Base-by-base conservation (phyloP, 805 yeast genomes). In the Candida sithepensis region DNA sequence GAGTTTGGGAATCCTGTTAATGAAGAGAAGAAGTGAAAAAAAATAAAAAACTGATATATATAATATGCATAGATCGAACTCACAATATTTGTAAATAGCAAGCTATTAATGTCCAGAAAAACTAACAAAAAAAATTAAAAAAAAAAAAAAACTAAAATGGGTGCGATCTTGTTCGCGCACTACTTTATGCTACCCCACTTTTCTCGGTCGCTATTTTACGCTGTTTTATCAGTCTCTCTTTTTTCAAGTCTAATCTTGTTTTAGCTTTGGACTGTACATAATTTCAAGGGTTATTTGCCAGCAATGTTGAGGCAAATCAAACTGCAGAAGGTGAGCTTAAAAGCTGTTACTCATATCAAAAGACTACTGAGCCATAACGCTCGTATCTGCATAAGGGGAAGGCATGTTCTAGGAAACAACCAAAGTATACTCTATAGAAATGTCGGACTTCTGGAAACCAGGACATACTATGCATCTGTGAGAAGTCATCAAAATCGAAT, bases 1-100 rank as follows among this genome's bases (percentile, higher is more conserved):
- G 59, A 60, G 23, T 57, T 47, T 22, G 72, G 72, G 19, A 60
- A 64, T 45, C 63, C 55, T n/a, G 44, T 65, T 5, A 50, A 51
- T n/a, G 52, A 50, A 14, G 16, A 22, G 21, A 30, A 16, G 30
- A 26, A 26, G 36, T 26, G 28, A 20, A 10, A 23, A 26, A 30
- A 21, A 18, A 19, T 7, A 26, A 26, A 26, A 26, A 8, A 26
- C n/a, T n/a, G n/a, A n/a, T n/a, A n/a, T n/a, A n/a, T n/a, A n/a
- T n/a, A n/a, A n/a, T n/a, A 24, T 24, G 28, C 9, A 24, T 32
- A 32, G 36, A 32, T 32, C 8, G 18, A 32, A 6, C 14, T 32
- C 6, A 32, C n/a, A n/a, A n/a, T n/a, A 32, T 32, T 12, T 13
- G 36, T 32, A 13, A 7, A 32, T 32, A n/a, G 18, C 18, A 32